phyloP scores from a whole-genome alignment of 2,329 filamentous ascomycete genomes.

The Colletotrichum abscissum region DNA sequence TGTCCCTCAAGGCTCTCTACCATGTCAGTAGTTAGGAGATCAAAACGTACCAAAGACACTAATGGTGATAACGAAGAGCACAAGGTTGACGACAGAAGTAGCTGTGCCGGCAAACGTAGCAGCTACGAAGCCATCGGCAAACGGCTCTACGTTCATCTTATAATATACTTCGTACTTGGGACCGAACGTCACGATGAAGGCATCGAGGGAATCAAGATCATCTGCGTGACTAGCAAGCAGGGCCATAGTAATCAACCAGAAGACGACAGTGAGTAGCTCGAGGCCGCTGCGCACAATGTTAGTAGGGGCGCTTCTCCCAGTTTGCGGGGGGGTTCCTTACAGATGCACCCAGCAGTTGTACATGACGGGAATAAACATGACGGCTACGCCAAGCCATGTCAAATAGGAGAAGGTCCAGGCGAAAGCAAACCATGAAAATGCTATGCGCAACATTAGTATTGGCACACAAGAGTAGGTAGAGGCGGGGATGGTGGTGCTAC shows the following conservation, averaged over 20 bases:
- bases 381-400: constrained; percentile 34
- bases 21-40: not conserved
- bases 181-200: constrained; percentile 31
- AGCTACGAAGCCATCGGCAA: constrained; percentile 32
- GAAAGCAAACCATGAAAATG: constrained; percentile 37
- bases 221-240: constrained; percentile 36
- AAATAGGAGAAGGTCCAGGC: constrained; percentile 37
- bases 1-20: not conserved
- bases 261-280: constrained; percentile 34
- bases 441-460: constrained; percentile 17
- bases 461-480: not conserved
- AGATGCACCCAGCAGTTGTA: constrained; percentile 39
- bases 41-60: constrained; percentile 27
- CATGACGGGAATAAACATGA: constrained; percentile 35
- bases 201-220: constrained; percentile 36
- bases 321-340: not conserved
- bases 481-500: constrained; percentile 12
- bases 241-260: constrained; percentile 36
- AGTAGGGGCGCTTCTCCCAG: not conserved
- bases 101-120: constrained; percentile 36
- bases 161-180: constrained; percentile 35
- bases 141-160: constrained; percentile 31
- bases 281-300: constrained; percentile 21
- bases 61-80: constrained; percentile 35
- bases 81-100: constrained; percentile 27